These are phyloP conservation scores for Paramecium caudatum DNA, from an alignment of 73 alveolate genomes.

Conservation along the genomic window DNA sequence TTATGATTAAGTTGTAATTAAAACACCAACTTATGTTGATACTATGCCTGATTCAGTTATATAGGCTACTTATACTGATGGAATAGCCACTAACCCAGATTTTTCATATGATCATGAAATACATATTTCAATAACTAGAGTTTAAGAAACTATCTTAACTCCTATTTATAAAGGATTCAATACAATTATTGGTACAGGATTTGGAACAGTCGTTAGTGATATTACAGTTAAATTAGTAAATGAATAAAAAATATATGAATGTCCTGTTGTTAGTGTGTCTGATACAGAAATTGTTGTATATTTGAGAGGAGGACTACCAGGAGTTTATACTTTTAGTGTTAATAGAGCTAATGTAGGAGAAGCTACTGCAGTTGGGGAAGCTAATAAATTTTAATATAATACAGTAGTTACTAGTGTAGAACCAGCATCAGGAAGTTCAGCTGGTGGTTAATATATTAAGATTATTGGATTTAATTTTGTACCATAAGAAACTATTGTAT, in stretches of 20 bases:
- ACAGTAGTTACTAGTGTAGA: conserved; percentile 23
- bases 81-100: not conserved
- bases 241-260: conserved; percentile 12
- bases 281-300: conserved; percentile 13
- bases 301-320: conserved; percentile 65
- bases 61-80: not conserved
- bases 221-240: not conserved
- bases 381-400: conserved; percentile 12
- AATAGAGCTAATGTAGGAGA: conserved; percentile 23
- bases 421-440: conserved; percentile 30
- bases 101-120: conserved; percentile 36
- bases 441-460: conserved; percentile 51
- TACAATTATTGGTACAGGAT: conserved; percentile 30
- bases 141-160: not conserved
- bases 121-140: not conserved
- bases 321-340: not conserved
- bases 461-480: conserved; percentile 49
- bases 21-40: conserved; percentile 1
- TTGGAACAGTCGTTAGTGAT: not conserved
- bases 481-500: conserved; percentile 21
- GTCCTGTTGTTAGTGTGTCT: conserved; percentile 8
- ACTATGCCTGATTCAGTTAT: conserved; percentile 17
- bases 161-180: conserved; percentile 20
- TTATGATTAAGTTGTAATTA: not conserved
- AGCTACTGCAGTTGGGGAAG: conserved; percentile 32